phyloP scores from a whole-genome alignment of 208 protist species.

The Herpetomonas samuelpessoai region DNA sequence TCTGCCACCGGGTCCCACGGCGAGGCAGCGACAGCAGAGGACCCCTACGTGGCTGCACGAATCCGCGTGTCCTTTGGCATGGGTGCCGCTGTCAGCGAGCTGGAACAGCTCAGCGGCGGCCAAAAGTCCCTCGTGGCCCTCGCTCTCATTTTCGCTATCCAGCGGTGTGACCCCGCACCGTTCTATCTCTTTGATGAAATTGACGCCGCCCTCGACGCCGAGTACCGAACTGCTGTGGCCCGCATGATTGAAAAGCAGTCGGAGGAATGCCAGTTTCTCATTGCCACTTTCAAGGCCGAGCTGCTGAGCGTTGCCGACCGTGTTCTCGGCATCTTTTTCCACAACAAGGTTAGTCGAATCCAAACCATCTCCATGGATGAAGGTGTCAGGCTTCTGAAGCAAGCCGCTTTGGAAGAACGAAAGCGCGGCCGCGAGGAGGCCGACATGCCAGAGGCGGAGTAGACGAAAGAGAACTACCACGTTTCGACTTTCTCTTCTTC shows the following conservation, averaged over 20 bases:
- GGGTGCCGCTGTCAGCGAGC: conserved; percentile 62
- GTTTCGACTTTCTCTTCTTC: too few species aligned
- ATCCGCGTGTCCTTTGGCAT: conserved; percentile 93
- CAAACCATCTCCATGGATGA: conserved; percentile 77
- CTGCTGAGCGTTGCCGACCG: conserved; percentile 93
- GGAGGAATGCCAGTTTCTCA: conserved; percentile 96
- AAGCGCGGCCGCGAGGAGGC: conserved; percentile 57
- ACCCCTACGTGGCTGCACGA: conserved; percentile 89
- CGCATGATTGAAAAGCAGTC: conserved; percentile 93
- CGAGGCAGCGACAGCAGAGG: conserved; percentile 25
- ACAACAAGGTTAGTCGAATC: conserved; percentile 95
- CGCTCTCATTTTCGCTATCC: conserved; percentile 99
- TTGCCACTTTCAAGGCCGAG: conserved; percentile 97
- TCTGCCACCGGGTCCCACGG: conserved; percentile 21
- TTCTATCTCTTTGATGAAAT: conserved; percentile 99
- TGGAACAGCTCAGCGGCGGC: conserved; percentile 96
- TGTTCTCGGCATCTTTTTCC: conserved; percentile 95
- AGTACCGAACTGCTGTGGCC: conserved; percentile 92
- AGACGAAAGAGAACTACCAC: too few species aligned
- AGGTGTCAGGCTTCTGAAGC: conserved; percentile 44
- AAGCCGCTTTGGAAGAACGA: conserved; percentile 59
- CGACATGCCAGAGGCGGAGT: conserved; percentile 7
- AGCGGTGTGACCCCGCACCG: conserved; percentile 97
- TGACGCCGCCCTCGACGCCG: conserved; percentile 97
- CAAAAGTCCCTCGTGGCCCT: conserved; percentile 99